phyloP scores from a whole-genome alignment of 2,329 filamentous ascomycete species.

The Ascocoryne sarcoides region DNA sequence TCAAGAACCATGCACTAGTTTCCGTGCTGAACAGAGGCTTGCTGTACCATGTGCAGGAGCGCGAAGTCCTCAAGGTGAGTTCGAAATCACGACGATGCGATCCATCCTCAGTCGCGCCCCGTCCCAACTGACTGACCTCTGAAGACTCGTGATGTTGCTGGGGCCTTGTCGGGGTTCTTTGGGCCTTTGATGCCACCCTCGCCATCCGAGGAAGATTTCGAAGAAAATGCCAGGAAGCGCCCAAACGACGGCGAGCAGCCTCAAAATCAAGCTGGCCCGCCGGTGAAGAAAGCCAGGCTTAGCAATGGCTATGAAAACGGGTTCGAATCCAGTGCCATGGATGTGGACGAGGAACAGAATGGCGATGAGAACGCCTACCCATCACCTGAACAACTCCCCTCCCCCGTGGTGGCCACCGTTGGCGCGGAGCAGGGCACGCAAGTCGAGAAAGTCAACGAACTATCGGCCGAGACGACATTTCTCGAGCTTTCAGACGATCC shows the following conservation, averaged over 20 bases:
- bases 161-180: constrained; percentile 24
- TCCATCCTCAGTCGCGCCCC: neutral
- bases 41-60: constrained; percentile 50
- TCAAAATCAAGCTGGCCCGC: constrained; percentile 46
- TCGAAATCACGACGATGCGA: constrained; percentile 4
- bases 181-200: constrained; percentile 25
- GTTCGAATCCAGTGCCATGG: constrained; percentile 46
- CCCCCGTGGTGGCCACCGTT: constrained; percentile 46
- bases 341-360: constrained; percentile 43
- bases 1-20: constrained; percentile 56
- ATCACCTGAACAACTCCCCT: constrained; percentile 45
- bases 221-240: constrained; percentile 27
- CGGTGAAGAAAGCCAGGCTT: constrained; percentile 47
- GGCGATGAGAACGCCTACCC: constrained; percentile 53
- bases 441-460: constrained; percentile 53
- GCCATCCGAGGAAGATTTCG: constrained; percentile 22
- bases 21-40: constrained; percentile 55
- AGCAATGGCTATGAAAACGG: constrained; percentile 53
- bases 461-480: constrained; percentile 51
- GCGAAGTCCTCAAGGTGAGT: constrained; percentile 33
- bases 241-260: constrained; percentile 24
- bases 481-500: constrained; percentile 40
- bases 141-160: constrained; percentile 11
- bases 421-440: constrained; percentile 57
- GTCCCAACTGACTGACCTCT: constrained; percentile 1